Evolutionary conservation across 352 stramenopile species (phyloP).

Genomic region (Blastocystis sp.): DNA sequence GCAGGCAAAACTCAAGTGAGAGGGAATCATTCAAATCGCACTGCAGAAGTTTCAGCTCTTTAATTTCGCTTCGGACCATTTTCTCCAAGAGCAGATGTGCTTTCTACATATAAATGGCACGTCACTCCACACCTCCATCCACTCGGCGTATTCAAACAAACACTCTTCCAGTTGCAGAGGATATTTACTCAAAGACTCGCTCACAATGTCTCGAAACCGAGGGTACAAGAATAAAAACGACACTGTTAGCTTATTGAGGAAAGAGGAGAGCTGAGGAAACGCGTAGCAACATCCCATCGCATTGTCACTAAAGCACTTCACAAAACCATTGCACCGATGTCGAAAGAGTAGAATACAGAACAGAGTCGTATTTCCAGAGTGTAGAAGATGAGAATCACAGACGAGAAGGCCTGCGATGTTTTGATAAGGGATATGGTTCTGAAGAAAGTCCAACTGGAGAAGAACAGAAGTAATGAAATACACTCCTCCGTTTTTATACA

Average conservation of each 20-base stretch:
- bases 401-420: background rate
- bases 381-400: conserved; percentile 14
- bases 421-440: conserved; percentile 24
- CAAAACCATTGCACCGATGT: conserved; percentile 27
- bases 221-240: conserved; percentile 47
- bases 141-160: background rate
- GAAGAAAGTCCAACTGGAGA: conserved; percentile 43
- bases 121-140: background rate
- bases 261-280: conserved; percentile 34
- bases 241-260: conserved; percentile 42
- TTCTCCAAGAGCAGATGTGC: background rate
- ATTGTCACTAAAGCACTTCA: conserved; percentile 59
- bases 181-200: background rate
- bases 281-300: conserved; percentile 3
- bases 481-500: conserved; percentile 31
- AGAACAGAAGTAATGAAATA: conserved; percentile 31
- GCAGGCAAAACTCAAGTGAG: conserved; percentile 3
- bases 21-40: conserved; percentile 23
- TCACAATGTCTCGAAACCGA: background rate
- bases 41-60: conserved; percentile 6
- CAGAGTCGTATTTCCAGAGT: background rate
- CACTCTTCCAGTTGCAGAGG: conserved; percentile 4
- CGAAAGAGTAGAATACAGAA: conserved; percentile 41
- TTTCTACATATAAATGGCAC: background rate
- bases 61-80: background rate